phyloP scores from a whole-genome alignment of 352 stramenopile genomes.

The Phytophthora multivora region DNA sequence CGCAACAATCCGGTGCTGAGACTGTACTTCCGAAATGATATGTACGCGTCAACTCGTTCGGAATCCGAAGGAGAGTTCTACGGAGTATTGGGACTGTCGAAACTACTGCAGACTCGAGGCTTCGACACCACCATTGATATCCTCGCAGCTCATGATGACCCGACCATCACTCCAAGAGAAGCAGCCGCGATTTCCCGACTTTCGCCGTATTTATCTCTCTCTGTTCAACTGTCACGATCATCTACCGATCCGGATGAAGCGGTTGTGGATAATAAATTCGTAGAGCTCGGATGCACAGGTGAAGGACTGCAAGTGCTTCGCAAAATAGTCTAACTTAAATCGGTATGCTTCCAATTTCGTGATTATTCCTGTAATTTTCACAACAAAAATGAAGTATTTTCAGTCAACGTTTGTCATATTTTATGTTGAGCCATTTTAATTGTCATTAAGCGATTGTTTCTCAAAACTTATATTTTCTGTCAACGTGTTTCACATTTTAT shows the following conservation, averaged over 20 bases:
- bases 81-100: conserved; percentile 42
- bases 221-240: conserved; percentile 45
- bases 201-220: conserved; percentile 61
- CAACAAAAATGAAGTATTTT: too few species aligned
- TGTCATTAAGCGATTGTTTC: too few species aligned
- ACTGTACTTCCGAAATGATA: conserved; percentile 69
- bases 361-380: too few species aligned
- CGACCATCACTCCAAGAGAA: conserved; percentile 63
- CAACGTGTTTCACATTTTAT: too few species aligned
- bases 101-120: conserved; percentile 32
- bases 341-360: too few species aligned
- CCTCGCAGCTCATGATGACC: conserved; percentile 24
- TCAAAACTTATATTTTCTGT: too few species aligned
- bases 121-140: conserved; percentile 68
- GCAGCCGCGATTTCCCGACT: conserved; percentile 39
- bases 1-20: conserved; percentile 34
- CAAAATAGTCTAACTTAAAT: conserved; percentile 46
- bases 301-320: conserved; percentile 65
- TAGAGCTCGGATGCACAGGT: conserved; percentile 41
- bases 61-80: conserved; percentile 52
- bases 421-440: too few species aligned
- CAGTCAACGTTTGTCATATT: too few species aligned
- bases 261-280: conserved; percentile 42
- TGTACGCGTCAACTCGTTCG: conserved; percentile 68
- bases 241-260: conserved; percentile 43